Evolutionary conservation across 768 basidiomycete species (phyloP), one percentile per base, ranked within the genome.

Genomic region (Pisolithus sp.): DNA sequence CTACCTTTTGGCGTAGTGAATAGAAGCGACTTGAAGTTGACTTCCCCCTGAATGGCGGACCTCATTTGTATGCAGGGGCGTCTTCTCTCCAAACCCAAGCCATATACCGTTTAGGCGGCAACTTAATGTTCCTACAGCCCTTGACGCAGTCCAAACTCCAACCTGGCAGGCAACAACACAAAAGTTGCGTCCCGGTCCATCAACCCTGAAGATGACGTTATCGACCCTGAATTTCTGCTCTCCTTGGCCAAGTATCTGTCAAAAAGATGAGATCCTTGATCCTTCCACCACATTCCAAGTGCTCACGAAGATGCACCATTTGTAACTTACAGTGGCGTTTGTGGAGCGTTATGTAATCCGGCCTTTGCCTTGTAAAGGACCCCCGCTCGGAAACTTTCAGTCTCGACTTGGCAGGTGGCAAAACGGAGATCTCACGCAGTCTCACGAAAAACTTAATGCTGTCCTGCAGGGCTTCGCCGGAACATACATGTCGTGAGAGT

Each of bases 401-500:
- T 31, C 46, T 36, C 31, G 21, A 36, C 34, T 20, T 47, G 46
- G 43, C 26, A 45, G n/a, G 24, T 24, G 43, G 43, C n/a, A 26
- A 30, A 31, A 36, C 46, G 46, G 46, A 47, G 46, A 36, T 47
- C 46, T 23, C 46, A 47, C 30, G 46, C 43, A 44, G 23, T 36
- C 34, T 12, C 34, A 12, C 34, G 34, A 34, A 26, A 13, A 45
- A 46, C n/a, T 9, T 20, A 28, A 26, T n/a, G 24, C 28, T n/a
- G 43, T 45, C 23, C 9, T 18, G 43, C 43, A 44, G 18, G 23
- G 20, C n/a, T n/a, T 21, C 10, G 39, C 39, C 39, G 21, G 18
- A 21, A 20, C 18, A 40, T 18, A 18, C 39, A 4, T 5, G 34
- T 34, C 34, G 40, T 41, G 40, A 18, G 40, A 43, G 23, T 8